Evolutionary conservation across 2,329 filamentous ascomycete species (phyloP).

Genomic region (Chaetomium globosum): DNA sequence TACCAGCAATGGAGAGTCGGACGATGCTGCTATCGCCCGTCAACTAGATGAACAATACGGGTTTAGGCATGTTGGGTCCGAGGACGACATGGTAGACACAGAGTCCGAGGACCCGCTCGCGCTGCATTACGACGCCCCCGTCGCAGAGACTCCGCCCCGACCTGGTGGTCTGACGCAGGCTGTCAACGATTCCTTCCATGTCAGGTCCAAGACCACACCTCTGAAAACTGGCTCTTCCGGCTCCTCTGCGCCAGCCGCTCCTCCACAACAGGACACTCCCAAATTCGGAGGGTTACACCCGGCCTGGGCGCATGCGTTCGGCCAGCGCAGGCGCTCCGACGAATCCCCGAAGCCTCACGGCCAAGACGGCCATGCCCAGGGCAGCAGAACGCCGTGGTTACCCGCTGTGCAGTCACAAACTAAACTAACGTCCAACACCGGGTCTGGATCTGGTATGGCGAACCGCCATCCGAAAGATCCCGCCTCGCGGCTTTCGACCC

Average conservation of each 20-base stretch:
- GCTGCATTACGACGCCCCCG: slow-evolving; percentile 3
- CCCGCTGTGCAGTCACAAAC: not conserved
- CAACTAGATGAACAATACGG: slow-evolving; percentile 37
- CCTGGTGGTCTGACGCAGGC: slow-evolving; percentile 27
- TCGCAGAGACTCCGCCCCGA: slow-evolving; percentile 20
- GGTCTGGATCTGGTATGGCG: not conserved
- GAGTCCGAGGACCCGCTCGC: slow-evolving; percentile 26
- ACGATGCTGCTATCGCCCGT: slow-evolving; percentile 40
- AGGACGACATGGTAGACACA: slow-evolving; percentile 23
- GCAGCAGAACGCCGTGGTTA: not conserved
- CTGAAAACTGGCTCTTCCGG: not conserved
- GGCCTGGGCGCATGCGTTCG: slow-evolving; percentile 22
- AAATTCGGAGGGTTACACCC: slow-evolving; percentile 20
- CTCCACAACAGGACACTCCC: not conserved
- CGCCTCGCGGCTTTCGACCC: not conserved
- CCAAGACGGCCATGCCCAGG: not conserved
- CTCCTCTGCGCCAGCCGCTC: not conserved
- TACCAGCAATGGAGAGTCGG: slow-evolving; percentile 30
- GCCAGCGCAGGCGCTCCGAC: slow-evolving; percentile 2
- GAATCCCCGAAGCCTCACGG: not conserved
- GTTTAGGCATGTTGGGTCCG: slow-evolving; percentile 4
- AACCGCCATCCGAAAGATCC: not conserved
- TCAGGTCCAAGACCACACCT: not conserved
- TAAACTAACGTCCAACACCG: not conserved
- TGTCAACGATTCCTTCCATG: not conserved